A percentile compares a stretch with the other conserved stretches of the same genome.
phyloP scores from a whole-genome alignment of 2,329 filamentous ascomycete species.

The Alternaria panax region DNA sequence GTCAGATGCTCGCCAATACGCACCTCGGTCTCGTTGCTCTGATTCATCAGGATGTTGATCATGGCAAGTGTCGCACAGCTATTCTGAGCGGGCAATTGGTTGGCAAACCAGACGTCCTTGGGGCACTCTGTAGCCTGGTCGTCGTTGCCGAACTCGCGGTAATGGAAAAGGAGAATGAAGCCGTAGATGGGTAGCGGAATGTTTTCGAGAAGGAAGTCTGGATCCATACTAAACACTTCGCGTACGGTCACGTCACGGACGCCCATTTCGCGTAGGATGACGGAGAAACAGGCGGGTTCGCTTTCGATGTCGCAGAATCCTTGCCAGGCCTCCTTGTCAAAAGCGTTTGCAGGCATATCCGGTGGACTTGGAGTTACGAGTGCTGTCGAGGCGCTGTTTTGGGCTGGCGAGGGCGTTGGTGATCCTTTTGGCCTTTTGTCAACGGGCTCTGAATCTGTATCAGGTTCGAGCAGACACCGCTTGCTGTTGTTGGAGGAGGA shows the following conservation, averaged over 20 bases:
- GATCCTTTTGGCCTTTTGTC: constrained; percentile 30
- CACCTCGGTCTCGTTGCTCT: constrained; percentile 59
- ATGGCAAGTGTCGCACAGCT: constrained; percentile 92
- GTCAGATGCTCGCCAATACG: constrained; percentile 72
- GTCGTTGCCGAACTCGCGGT: constrained; percentile 61
- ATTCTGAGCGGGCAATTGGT: constrained; percentile 74
- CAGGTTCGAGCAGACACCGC: constrained; percentile 18
- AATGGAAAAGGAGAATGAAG: constrained; percentile 88
- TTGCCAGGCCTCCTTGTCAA: constrained; percentile 63
- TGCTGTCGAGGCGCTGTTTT: constrained; percentile 2
- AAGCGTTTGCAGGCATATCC: constrained; percentile 40
- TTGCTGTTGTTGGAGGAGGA: constrained; percentile 24
- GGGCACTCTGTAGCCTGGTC: constrained; percentile 64
- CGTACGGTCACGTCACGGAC: constrained; percentile 75
- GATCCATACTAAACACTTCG: constrained; percentile 78
- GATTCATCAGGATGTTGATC: constrained; percentile 92
- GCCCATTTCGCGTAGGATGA: constrained; percentile 80
- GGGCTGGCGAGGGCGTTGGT: background rate
- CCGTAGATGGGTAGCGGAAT: constrained; percentile 67
- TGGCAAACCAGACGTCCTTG: constrained; percentile 86
- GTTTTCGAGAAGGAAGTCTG: constrained; percentile 17
- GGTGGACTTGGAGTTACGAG: constrained; percentile 33
- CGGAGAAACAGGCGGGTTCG: constrained; percentile 86
- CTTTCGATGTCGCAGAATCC: constrained; percentile 89
- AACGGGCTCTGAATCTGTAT: constrained; percentile 13